Conservation (phyloP, 2,329 filamentous ascomycete genomes). For the Trichocomaceae sp. region DNA sequence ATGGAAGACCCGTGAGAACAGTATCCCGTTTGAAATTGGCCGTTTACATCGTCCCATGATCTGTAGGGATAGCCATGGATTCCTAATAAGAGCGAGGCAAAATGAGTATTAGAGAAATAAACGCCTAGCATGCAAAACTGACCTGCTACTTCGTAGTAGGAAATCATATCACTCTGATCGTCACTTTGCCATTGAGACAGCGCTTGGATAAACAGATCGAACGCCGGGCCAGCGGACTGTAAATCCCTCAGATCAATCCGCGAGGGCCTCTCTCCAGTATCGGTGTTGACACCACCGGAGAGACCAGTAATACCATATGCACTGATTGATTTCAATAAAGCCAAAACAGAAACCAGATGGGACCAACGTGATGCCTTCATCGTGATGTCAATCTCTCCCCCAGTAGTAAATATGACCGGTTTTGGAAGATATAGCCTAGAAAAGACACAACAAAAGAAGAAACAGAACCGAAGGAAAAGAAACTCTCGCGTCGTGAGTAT, state of each 20-base stretch:
- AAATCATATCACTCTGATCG: slow-evolving; percentile 57
- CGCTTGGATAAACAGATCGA: slow-evolving; percentile 70
- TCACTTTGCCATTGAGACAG: slow-evolving; percentile 65
- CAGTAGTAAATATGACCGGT: not conserved
- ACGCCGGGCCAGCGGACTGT: slow-evolving; percentile 52
- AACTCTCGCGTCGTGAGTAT: not conserved
- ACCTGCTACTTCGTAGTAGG: slow-evolving; percentile 76
- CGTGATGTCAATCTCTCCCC: not conserved
- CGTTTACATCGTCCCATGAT: slow-evolving; percentile 50
- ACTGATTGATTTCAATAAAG: not conserved
- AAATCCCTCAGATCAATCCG: slow-evolving; percentile 65
- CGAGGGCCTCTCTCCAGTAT: slow-evolving; percentile 28
- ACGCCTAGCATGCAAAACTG: slow-evolving; percentile 4
- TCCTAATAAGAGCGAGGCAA: slow-evolving; percentile 40
- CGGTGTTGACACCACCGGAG: slow-evolving; percentile 20
- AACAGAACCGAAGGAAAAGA: not conserved
- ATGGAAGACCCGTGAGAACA: slow-evolving; percentile 69
- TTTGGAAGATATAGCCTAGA: not conserved
- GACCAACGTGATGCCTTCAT: slow-evolving; percentile 4
- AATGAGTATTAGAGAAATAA: not conserved
- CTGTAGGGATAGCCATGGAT: slow-evolving; percentile 70
- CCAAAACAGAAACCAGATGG: not conserved
- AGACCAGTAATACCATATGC: slow-evolving; percentile 22
- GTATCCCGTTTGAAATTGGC: slow-evolving; percentile 57
- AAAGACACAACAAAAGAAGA: not conserved